Evolutionary conservation across 2,329 filamentous ascomycete genomes (phyloP).

Genomic region (Penicillium palitans): DNA sequence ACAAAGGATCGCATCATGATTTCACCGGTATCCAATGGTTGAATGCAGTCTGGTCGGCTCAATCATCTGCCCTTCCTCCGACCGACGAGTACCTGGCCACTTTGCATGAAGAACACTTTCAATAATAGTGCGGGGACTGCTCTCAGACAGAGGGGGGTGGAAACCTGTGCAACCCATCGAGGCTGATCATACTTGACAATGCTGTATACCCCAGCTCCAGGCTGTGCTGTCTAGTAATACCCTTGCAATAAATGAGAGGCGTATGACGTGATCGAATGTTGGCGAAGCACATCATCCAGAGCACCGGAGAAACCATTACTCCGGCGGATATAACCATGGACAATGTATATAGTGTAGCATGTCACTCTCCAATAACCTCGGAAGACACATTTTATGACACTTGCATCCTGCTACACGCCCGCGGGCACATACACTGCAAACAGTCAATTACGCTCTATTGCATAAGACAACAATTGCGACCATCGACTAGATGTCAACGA

Average conservation of each 20-base stretch:
- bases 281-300: constrained; percentile 22
- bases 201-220: neutral
- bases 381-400: neutral
- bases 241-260: neutral
- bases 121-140: neutral
- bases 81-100: neutral
- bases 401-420: neutral
- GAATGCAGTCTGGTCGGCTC: neutral
- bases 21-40: neutral
- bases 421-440: neutral
- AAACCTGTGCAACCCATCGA: neutral
- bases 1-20: neutral
- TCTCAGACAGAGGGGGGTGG: too few species aligned
- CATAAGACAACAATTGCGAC: neutral
- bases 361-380: neutral
- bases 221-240: neutral
- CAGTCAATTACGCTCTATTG: neutral
- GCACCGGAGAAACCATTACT: constrained; percentile 19
- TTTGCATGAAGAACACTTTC: neutral
- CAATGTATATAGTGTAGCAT: neutral
- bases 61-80: neutral
- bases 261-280: constrained; percentile 25
- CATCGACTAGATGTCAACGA: neutral
- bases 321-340: neutral
- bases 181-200: neutral